Evolutionary conservation across 176 grass and related monocot genomes (phyloP), one percentile per base, ranked within the genome.

Genomic region (Cymbopogon citratus): DNA sequence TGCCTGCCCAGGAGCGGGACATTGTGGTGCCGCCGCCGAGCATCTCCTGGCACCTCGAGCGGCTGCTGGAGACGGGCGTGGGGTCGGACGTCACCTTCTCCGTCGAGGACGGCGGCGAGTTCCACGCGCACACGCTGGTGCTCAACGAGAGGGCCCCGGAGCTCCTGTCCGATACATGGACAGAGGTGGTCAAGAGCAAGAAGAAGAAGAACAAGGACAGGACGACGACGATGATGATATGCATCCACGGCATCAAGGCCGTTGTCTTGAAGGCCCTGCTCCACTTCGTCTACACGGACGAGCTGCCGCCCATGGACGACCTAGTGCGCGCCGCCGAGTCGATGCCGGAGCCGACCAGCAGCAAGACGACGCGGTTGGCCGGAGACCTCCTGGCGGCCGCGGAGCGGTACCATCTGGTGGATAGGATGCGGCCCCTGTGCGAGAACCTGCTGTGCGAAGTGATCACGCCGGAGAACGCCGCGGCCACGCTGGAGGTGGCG

Each of bases 261-360:
- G n/a, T 24, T 5, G 18, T 14, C 9, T 80, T 80, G 33, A 69
- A 39, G 29, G 64, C 64, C 21, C 16, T 69, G 78, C 78, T 80
- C 29, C 64, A 80, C 78, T 80, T 80, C 64, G 34, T 69, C 78
- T 80, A 69, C 65, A 56, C 64, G 29, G 78, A 80, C 45, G 78
- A 80, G 46, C 64, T 80, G 0, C 78, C 64, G 2, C 31, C 11
- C 2, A 12, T 69, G 29, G n/a, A 40, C 12, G 78, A 80, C 9
- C 43, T 51, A 4, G 16, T 78, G 1, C 31, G 7, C 12, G 49
- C 29, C 9, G 33, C 16, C 12, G 14, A 48, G 16, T n/a, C 0
- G 4, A 5, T 16, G 45, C 13, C 13, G 45, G 4, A 16, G 48
- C 1, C 8, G 45, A 16, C 45, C 46, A 24, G 7, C 16, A 25